Evolutionary conservation across 2,329 filamentous ascomycete genomes (phyloP), one percentile per base, ranked within the genome.

Genomic region (Aulographum hederae): DNA sequence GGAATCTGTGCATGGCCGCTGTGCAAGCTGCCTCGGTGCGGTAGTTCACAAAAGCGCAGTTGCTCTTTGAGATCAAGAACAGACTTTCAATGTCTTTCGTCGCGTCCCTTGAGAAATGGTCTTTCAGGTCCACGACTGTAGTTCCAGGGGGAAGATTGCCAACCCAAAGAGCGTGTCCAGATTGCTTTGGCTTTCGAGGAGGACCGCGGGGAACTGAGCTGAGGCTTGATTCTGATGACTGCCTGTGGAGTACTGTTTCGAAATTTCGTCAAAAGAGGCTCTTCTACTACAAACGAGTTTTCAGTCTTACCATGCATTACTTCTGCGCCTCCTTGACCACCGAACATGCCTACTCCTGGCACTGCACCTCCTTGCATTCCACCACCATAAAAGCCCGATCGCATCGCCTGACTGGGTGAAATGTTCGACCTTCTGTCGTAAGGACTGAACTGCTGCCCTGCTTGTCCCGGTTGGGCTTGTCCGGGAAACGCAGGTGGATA

Each of bases 21-120:
- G 68, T 57, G 47, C 84, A 94, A 4, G 73, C 71, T 3, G 62
- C 57, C 44, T 93, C 84, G 31, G 81, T 78, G 39, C 75, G 79
- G 51, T 91, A 95, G 47, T 95, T 95, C 40, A 92, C 82, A 57
- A 95, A 95, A 0, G 85, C 86, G 46, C 86, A 95, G 48, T 94
- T 94, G 50, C 85, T 94, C 52, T 94, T 94, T 0, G 85, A 86
- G 26, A 95, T 95, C 21, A 95, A 59, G 42, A 95, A 94, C 1
- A 95, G 60, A 29, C 84, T 93, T 48, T 93, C 79, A 15, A 95
- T 70, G 2, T 84, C 68, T 26, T 63, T 69, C 0, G 65, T 67
- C 0, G 81, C 75, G 40, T 85, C 77, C 39, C 70, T 72, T 38
- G 80, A 91, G 35, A 94, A 89, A 48, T 94, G 80, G 37, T 89